Percentiles rank a stretch among this genome's conserved stretches.
Conservation (phyloP, 2,329 filamentous ascomycete genomes). For the Ampelomyces quisqualis region DNA sequence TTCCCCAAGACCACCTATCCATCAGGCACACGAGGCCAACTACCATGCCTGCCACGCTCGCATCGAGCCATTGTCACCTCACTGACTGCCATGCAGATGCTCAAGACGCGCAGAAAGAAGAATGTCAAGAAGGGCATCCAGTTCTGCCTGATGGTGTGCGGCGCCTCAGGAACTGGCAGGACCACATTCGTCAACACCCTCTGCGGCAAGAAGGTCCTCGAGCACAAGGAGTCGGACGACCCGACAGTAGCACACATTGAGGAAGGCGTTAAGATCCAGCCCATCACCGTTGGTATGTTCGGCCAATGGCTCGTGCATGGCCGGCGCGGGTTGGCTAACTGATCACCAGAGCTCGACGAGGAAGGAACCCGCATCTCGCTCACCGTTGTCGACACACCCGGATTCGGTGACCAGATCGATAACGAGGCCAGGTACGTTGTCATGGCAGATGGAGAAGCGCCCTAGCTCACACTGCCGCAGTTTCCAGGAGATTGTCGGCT, state of each 20-base stretch:
- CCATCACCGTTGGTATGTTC: slow-evolving; percentile 85
- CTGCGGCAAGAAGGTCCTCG: slow-evolving; percentile 88
- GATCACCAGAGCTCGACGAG: slow-evolving; percentile 74
- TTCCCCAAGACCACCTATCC: slow-evolving; percentile 26
- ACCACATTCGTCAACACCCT: slow-evolving; percentile 99
- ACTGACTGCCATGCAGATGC: slow-evolving; percentile 38
- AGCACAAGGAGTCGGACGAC: slow-evolving; percentile 92
- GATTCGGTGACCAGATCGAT: slow-evolving; percentile 98
- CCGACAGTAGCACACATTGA: slow-evolving; percentile 84
- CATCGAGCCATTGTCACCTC: slow-evolving; percentile 18
- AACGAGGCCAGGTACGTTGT: slow-evolving; percentile 84
- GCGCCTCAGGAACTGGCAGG: slow-evolving; percentile 95
- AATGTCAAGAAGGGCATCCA: slow-evolving; percentile 99
- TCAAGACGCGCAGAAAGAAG: slow-evolving; percentile 99
- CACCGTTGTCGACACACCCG: slow-evolving; percentile 97
- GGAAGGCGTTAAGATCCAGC: slow-evolving; percentile 98
- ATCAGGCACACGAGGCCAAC: slow-evolving; percentile 26
- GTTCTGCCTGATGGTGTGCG: slow-evolving; percentile 99
- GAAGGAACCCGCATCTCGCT: slow-evolving; percentile 97
- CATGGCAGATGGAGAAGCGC: neutral
- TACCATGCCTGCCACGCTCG: slow-evolving; percentile 13
- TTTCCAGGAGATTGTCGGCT: slow-evolving; percentile 96
- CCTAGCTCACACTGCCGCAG: slow-evolving; percentile 51
- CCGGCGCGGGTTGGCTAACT: neutral
- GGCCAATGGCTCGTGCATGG: neutral